These are phyloP conservation scores for Aspergillus biplanus DNA, from an alignment of 495 filamentous ascomycete species.

Conservation along the genomic window DNA sequence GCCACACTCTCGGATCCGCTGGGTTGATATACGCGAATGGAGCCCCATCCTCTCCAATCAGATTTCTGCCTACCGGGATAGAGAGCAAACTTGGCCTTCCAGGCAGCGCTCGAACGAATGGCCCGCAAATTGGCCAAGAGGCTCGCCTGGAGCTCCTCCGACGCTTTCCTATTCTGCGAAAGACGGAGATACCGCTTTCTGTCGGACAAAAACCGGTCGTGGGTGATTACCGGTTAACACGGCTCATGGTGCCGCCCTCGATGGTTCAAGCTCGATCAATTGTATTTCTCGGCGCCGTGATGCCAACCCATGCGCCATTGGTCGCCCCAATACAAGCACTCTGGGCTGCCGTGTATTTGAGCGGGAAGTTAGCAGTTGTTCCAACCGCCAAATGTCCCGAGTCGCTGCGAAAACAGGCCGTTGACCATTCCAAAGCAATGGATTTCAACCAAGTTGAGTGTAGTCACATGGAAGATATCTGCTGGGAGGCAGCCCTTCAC, in stretches of 20 bases:
- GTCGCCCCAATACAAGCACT: conserved; percentile 12
- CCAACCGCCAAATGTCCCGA: neutral
- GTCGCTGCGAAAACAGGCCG: conserved; percentile 2
- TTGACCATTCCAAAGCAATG: neutral
- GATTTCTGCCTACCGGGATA: neutral
- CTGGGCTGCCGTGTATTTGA: conserved; percentile 18
- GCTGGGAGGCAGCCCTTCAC: conserved; percentile 1
- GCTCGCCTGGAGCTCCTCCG: conserved; percentile 6
- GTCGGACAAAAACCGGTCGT: conserved; percentile 6
- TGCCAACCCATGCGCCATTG: conserved; percentile 7
- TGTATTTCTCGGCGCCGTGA: conserved; percentile 16
- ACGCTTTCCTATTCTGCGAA: neutral
- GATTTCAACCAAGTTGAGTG: neutral
- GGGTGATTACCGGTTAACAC: neutral
- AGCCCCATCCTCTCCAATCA: neutral
- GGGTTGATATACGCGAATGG: neutral
- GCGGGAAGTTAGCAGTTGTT: neutral
- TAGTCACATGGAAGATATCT: neutral
- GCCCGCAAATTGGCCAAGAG: neutral
- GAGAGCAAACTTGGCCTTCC: neutral
- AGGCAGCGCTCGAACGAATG: neutral
- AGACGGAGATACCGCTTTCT: neutral
- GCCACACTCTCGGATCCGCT: neutral
- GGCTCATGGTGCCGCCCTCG: conserved; percentile 14
- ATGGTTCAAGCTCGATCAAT: conserved; percentile 6